Base-by-base conservation (phyloP, 257 asterid genomes). In the Ilex asprella region DNA sequence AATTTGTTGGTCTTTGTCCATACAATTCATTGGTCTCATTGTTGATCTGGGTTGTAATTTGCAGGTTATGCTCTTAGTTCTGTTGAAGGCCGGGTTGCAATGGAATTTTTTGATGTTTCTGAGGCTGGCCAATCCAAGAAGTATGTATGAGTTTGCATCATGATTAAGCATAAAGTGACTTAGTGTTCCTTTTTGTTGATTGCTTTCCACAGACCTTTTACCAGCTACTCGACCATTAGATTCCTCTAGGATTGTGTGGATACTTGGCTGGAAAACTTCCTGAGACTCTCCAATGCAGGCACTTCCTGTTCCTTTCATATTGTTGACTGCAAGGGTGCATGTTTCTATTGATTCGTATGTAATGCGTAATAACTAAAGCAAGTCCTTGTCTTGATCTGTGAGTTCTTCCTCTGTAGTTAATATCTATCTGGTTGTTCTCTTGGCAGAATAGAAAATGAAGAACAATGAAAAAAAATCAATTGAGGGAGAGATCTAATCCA, bases 1-100 rank as follows among this genome's bases (percentile, higher is more conserved):
- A 46, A 10, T 46, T 46, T 46, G 13, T 5, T 46, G 52, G 52
- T 11, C n/a, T 10, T 46, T 46, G 11, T 46, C 15, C 6, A 46
- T 35, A 8, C 41, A 35, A 4, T 35, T 4, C 41, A 53, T 75
- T 59, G 58, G 30, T 35, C 8, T 8, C 8, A 4, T 35, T 35
- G 8, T 8, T 3, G 8, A 35, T 35, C 2, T 0, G 15, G 63
- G 60, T 41, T 71, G 59, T 54, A 53, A 65, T 70, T 64, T 84
- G 64, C 90, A 90, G 97, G 97, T 67, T 90, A 87, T 80, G 97
- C 97, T 73, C 92, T 90, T 57, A 90, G 95, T 75, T 90, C 97
- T 49, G 92, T 90, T 50, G 95, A 90, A 77, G 97, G 95, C 30
- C 81, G 97, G 32, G 95, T 90, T 35, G 96, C 95, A 43, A 90